Percentiles rank a stretch among this genome's conserved stretches.
These are phyloP conservation scores for Rhododendron ovatum DNA, from an alignment of 148 eudicot genomes.

Conservation along the genomic window DNA sequence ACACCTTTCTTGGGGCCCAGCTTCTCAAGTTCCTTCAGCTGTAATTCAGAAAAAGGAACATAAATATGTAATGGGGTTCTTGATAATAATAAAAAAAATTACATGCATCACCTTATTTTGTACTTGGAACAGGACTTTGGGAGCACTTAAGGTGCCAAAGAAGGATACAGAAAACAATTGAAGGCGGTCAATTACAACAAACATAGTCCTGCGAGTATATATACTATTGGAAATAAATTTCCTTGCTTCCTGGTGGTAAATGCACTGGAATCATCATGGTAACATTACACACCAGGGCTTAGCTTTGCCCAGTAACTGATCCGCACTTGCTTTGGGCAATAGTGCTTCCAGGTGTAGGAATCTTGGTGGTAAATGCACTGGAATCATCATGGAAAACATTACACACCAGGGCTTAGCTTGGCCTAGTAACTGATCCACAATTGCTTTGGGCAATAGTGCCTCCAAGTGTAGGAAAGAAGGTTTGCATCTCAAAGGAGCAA, in stretches of 20 bases:
- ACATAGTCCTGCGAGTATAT: neutral
- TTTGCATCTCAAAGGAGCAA: neutral
- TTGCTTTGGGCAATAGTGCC: neutral
- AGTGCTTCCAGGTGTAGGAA: neutral
- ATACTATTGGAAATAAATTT: neutral
- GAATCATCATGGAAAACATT: neutral
- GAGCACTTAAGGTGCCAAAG: neutral
- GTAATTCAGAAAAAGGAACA: conserved; percentile 16
- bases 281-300: neutral
- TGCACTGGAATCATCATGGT: neutral
- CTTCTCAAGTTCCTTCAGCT: conserved; percentile 99
- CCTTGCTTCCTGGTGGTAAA: neutral
- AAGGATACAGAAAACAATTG: neutral
- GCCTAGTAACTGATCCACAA: neutral
- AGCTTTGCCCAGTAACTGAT: neutral
- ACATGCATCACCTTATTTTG: neutral
- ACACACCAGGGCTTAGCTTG: neutral
- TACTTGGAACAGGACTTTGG: neutral
- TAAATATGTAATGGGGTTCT: conserved; percentile 3
- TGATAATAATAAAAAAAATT: neutral
- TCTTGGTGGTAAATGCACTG: neutral
- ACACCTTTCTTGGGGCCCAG: conserved; percentile 96
- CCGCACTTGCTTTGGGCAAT: neutral
- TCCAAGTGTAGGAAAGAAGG: neutral
- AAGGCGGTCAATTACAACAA: neutral